These are phyloP conservation scores for Tricholoma flavovirens DNA, from an alignment of 768 basidiomycete genomes.

Conservation along the genomic window DNA sequence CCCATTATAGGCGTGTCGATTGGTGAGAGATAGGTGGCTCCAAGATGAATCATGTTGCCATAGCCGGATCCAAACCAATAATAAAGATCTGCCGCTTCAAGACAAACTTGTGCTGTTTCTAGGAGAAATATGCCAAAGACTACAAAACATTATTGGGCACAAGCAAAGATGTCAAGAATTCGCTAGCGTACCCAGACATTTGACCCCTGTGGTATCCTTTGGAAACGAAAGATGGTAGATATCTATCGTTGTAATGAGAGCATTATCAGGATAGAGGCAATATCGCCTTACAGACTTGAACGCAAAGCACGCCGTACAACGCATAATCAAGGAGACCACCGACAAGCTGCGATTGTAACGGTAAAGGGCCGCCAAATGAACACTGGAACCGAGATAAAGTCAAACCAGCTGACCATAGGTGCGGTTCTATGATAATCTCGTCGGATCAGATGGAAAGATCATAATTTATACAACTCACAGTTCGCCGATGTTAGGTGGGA, in stretches of 20 bases:
- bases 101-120: conserved; percentile 18
- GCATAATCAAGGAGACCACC: conserved; percentile 19
- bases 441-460: not conserved
- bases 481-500: not conserved
- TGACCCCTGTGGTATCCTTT: conserved; percentile 12
- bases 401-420: not conserved
- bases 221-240: conserved; percentile 18
- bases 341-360: not conserved
- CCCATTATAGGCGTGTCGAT: conserved; percentile 23
- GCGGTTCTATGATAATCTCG: not conserved
- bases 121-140: conserved; percentile 20
- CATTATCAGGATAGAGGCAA: not conserved
- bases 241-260: conserved; percentile 5
- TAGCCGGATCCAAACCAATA: conserved; percentile 24
- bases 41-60: conserved; percentile 20
- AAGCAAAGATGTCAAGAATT: not conserved
- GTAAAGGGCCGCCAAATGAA: not conserved
- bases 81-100: conserved; percentile 21
- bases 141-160: not conserved
- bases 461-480: not conserved
- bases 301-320: conserved; percentile 21
- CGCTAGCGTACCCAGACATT: conserved; percentile 14
- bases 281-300: conserved; percentile 21
- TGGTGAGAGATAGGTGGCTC: conserved; percentile 15
- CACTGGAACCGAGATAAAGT: not conserved